phyloP scores from a whole-genome alignment of 2,329 filamentous ascomycete genomes.

The Aspergillus spinulosporus region DNA sequence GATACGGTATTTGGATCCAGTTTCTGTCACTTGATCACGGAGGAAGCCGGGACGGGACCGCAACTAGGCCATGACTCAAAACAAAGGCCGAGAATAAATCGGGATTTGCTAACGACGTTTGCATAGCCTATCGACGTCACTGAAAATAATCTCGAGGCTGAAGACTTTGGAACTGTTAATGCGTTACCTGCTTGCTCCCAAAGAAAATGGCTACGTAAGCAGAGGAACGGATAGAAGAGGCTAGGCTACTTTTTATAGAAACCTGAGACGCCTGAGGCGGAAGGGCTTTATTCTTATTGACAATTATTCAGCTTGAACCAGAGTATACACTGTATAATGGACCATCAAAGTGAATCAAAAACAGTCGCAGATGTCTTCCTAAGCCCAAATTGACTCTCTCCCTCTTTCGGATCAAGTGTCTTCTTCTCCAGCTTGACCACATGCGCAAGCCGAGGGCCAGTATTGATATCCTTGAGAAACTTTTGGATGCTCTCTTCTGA shows the following conservation, averaged over 20 bases:
- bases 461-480: constrained; percentile 72
- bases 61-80: constrained; percentile 9
- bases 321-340: not conserved
- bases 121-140: not conserved
- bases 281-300: not conserved
- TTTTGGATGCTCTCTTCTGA: constrained; percentile 62
- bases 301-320: too few relatives aligned
- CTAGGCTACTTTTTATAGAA: not conserved
- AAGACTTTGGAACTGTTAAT: not conserved
- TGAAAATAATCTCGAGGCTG: not conserved
- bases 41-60: constrained; percentile 8
- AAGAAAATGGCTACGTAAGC: not conserved
- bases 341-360: constrained; percentile 20
- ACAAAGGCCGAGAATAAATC: constrained; percentile 13
- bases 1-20: constrained; percentile 17
- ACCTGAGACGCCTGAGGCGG: not conserved
- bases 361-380: constrained; percentile 32
- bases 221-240: not conserved
- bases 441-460: constrained; percentile 69
- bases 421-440: constrained; percentile 74
- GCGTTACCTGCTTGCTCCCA: not conserved
- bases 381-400: constrained; percentile 69
- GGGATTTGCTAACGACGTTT: constrained; percentile 5
- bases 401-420: constrained; percentile 60
- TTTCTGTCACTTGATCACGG: constrained; percentile 6